phyloP scores from a whole-genome alignment of 2,329 filamentous ascomycete species.

The Colletotrichum endophyticum region DNA sequence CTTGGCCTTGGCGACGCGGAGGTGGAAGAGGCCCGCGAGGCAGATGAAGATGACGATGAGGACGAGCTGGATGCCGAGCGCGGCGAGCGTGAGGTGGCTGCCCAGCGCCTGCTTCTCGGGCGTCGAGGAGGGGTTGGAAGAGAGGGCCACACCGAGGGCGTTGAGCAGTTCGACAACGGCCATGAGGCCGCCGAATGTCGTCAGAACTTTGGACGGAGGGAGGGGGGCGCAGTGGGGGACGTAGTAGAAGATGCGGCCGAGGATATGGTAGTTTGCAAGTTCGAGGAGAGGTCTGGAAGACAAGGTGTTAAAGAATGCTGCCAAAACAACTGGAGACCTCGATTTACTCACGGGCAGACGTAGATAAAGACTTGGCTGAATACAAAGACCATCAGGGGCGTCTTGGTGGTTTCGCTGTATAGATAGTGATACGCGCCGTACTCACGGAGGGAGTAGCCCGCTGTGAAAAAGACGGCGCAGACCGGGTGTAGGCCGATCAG shows the following conservation, averaged over 20 bases:
- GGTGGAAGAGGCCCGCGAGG: slow-evolving; percentile 51
- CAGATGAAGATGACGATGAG: slow-evolving; percentile 49
- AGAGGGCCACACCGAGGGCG: slow-evolving; percentile 44
- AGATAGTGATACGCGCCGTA: slow-evolving; percentile 54
- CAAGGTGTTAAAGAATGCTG: neutral
- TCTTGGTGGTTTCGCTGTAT: slow-evolving; percentile 27
- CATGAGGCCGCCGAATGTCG: slow-evolving; percentile 51
- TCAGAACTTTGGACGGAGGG: slow-evolving; percentile 48
- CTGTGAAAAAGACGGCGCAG: slow-evolving; percentile 54
- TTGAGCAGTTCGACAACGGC: slow-evolving; percentile 52
- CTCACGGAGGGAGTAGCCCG: slow-evolving; percentile 59
- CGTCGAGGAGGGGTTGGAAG: slow-evolving; percentile 38
- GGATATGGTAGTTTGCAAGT: slow-evolving; percentile 67
- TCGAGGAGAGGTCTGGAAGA: slow-evolving; percentile 60
- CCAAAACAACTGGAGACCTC: neutral
- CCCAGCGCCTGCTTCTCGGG: slow-evolving; percentile 35
- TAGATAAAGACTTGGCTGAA: slow-evolving; percentile 43
- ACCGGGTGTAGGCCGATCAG: slow-evolving; percentile 55
- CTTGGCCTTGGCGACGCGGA: slow-evolving; percentile 29
- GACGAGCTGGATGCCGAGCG: slow-evolving; percentile 50
- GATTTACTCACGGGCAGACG: slow-evolving; percentile 38
- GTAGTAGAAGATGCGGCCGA: slow-evolving; percentile 66
- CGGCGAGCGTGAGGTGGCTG: slow-evolving; percentile 41
- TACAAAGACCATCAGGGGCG: slow-evolving; percentile 45
- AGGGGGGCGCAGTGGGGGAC: slow-evolving; percentile 64